Base-by-base conservation (phyloP, 2,329 filamentous ascomycete genomes). In the Fusarium brevicatenulatum region DNA sequence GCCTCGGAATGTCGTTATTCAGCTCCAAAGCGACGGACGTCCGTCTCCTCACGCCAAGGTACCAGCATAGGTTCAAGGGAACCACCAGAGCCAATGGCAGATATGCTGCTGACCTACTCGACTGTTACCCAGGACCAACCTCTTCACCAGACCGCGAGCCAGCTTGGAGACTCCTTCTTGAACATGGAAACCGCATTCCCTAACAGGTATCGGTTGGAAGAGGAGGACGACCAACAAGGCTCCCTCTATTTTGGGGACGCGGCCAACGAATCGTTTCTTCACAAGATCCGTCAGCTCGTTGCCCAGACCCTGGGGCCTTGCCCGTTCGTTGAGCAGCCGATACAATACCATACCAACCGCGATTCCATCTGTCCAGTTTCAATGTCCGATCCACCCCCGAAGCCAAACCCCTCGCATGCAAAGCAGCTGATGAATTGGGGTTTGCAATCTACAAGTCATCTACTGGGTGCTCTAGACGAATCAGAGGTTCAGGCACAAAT, bases 81-180 rank as follows among this genome's bases (percentile, higher is more conserved):
- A 9, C 4, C 2, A 6, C 46, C 15, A 1, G 30, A 50, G 1
- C 30, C 30, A 9, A 5, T 50, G 15, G 4, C 9, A 7, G 47
- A 50, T 2, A 34, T 50, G 10, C 21, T 50, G 30, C 21, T 34
- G 16, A 9, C 7, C 30, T 34, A 50, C 0, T 13, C 47, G 1
- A 7, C 7, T 0, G 1, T 1, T 32, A 9, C 13, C 2, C 28
- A 16, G 19, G 47, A 50, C 10, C 47, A 23, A 0, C 47, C 15
- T 4, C 15, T 23, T 9, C 10, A 23, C 0, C 21, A 23, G 30
- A 18, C 21, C 0, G 15, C 15, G 28, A 34, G 21, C 16, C 39
- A 56, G 8, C 13, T n/a, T 10, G 19, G 4, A 12, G 40, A 57
- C 7, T 47, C 53, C 0, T 42, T 43, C 4, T 21, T 43, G 11